These are phyloP conservation scores for Phytomonas sp. DNA, from an alignment of 208 protist genomes.

Conservation along the genomic window DNA sequence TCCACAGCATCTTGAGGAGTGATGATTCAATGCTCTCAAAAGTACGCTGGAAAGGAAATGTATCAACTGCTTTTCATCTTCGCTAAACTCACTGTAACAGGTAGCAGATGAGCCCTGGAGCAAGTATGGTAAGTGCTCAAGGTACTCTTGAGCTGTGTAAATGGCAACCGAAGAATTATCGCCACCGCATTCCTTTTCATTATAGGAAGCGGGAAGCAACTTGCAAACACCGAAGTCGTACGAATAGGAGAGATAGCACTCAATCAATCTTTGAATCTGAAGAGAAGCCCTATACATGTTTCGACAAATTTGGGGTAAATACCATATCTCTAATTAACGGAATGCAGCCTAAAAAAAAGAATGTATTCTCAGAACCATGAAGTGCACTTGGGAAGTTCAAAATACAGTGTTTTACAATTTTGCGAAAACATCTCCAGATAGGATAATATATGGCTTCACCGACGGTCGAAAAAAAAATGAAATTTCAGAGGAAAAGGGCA, in stretches of 20 bases:
- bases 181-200: conserved; percentile 1
- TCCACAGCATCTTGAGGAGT: neutral
- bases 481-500: neutral
- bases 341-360: neutral
- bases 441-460: neutral
- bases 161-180: neutral
- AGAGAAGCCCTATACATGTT: conserved; percentile 12
- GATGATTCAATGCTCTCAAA: neutral
- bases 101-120: neutral
- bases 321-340: neutral
- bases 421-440: neutral
- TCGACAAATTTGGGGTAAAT: neutral
- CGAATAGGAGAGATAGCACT: conserved; percentile 15
- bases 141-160: neutral
- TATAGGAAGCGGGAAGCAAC: conserved; percentile 11
- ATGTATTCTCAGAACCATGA: neutral
- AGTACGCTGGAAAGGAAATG: neutral
- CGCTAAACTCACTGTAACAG: neutral
- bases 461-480: neutral
- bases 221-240: conserved; percentile 13
- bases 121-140: neutral
- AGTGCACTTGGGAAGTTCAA: neutral
- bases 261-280: conserved; percentile 21
- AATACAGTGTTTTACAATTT: neutral
- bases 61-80: neutral